Base-by-base conservation (phyloP, 2,329 filamentous ascomycete species). In the Purpureocillium lavendulum region DNA sequence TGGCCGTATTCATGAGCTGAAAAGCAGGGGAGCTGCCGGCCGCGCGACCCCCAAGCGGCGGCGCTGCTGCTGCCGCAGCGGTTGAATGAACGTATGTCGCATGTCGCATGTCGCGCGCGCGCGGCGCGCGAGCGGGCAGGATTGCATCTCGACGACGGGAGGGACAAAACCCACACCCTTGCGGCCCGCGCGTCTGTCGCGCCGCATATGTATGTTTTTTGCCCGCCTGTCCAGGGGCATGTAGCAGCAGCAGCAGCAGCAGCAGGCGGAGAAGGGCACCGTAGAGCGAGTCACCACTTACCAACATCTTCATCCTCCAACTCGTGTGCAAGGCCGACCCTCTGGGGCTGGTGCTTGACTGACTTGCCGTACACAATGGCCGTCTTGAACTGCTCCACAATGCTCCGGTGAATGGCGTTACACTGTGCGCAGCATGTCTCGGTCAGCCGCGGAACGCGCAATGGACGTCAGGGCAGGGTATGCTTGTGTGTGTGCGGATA, bases 281-380 rank as follows among this genome's bases (percentile, higher is more conserved):
- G n/a, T n/a, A n/a, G n/a, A n/a, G n/a, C n/a, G n/a, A n/a, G n/a
- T n/a, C n/a, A n/a, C 36, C 39, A 71, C 82, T 69, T 73, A 90
- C 87, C 87, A 65, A 98, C 95, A 67, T 98, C 92, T 68, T 98
- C 92, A 61, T 98, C 92, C 42, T 80, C 87, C 56, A 98, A 73
- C 70, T 95, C 87, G 61, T 98, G 92, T 39, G 77, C 70, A 49
- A 98, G 74, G 36, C 92, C 92, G 46, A 97, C 92, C 56, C 89
- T 80, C 67, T 98, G 92, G 49, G 92, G 92, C 67, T 97, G 92
- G 69, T 98, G 92, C 74, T 97, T 97, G 51, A 97, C 90, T 40
- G 89, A 96, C 61, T 90, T 92, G 51, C 92, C 92, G 63, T 97
- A 98, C 32, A 98, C 92, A 58, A 98, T 83, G 40, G 92, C 92